Base-by-base conservation (phyloP, 805 yeast genomes). In the Starmera dryadoides region DNA sequence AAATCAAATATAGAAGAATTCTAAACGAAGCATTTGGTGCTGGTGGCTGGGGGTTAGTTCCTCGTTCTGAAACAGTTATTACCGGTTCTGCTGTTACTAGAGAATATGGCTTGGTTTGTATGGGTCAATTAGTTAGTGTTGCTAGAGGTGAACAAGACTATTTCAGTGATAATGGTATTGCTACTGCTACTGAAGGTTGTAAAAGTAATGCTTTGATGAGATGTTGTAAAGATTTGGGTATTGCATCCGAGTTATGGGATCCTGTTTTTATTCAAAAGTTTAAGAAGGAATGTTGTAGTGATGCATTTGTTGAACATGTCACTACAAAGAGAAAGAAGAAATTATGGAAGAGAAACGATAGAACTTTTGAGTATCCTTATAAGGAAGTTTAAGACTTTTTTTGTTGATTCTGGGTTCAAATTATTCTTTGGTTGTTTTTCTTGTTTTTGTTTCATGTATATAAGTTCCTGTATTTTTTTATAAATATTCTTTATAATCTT, bases 41-140 rank as follows among this genome's bases (percentile, higher is more conserved):
- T 6, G 98, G 98, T 21, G 97, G 95, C 2, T 93, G 98, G 98
- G 98, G 98, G 1, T 67, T 93, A 40, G 96, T 94, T 1, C 98
- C 98, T 10, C 68, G 98, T 40, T 79, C 95, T 0, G 91, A 85
- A 47, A 83, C 95, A 1, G 66, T 77, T 38, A 77, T 93, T 25
- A 82, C 95, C 2, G 73, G 79, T 23, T 78, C 74, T 45, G 71
- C 79, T 36, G 79, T 93, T 25, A 86, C 96, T 10, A 72, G 98
- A 47, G 98, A 93, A 57, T 93, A 87, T 55, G 97, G 86, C 0
- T 66, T 93, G 37, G 71, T 93, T 4, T 83, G 95, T 49, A 78
- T 82, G 42, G 98, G 98, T 1, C 73, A 95, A 47, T 66, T 93
- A 37, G 95, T 93, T 2, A 78, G 91, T 45, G 81, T 93, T 17